Conservation (phyloP, 1,139 yeast genomes). For the Geotrichum candidum region DNA sequence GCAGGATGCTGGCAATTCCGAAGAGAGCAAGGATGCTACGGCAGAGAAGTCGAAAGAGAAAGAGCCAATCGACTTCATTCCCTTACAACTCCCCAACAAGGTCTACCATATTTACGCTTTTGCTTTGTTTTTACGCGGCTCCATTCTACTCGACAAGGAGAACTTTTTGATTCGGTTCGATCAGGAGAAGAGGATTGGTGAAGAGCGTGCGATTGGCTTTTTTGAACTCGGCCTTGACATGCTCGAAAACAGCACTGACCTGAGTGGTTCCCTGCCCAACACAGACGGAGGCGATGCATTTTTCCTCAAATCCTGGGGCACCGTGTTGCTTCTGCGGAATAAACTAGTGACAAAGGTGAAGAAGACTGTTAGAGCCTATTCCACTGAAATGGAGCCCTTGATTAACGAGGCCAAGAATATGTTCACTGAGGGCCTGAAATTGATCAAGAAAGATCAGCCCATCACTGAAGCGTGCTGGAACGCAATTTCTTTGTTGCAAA, state of each 20-base stretch:
- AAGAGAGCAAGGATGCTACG: background rate
- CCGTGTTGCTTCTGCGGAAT: background rate
- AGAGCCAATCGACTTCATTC: conserved; percentile 17
- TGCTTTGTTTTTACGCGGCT: conserved; percentile 39
- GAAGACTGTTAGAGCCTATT: background rate
- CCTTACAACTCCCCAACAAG: conserved; percentile 43
- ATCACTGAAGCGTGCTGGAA: background rate
- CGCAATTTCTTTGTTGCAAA: background rate
- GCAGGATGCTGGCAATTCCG: background rate
- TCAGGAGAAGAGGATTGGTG: background rate
- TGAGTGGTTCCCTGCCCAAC: background rate
- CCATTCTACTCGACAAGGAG: background rate
- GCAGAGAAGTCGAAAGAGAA: conserved; percentile 4
- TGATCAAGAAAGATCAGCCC: conserved; percentile 18
- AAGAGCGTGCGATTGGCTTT: background rate
- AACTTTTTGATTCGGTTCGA: background rate
- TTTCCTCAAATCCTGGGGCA: background rate
- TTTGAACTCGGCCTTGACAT: background rate
- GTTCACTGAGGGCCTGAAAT: background rate
- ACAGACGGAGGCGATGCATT: background rate
- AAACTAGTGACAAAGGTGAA: background rate
- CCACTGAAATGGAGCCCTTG: background rate
- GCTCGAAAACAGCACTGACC: conserved; percentile 1
- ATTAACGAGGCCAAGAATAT: background rate
- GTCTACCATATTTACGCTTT: conserved; percentile 72